Conservation (phyloP, 306 rosid species). For the Mimosa pudica region DNA sequence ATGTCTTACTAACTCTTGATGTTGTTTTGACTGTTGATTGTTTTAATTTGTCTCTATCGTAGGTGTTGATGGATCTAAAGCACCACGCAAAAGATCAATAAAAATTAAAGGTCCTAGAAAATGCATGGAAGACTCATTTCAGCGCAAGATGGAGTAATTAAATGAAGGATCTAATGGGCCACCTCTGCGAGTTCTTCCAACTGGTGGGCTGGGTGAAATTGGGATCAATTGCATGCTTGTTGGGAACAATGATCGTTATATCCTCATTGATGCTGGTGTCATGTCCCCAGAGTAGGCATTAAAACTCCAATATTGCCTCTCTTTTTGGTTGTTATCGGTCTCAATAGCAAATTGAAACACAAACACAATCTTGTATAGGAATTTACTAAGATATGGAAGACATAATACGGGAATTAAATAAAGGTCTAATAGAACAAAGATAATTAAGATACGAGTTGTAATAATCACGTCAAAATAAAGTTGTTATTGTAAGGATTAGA, state of each 20-base stretch:
- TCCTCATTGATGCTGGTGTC: constrained; percentile 94
- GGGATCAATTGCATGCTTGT: constrained; percentile 99
- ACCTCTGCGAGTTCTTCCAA: constrained; percentile 92
- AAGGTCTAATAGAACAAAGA: too few species aligned
- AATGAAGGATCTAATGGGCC: constrained; percentile 96
- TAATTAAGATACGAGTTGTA: too few species aligned
- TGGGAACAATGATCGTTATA: constrained; percentile 89
- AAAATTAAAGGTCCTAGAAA: constrained; percentile 72
- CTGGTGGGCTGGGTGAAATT: constrained; percentile 96
- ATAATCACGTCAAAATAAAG: too few species aligned
- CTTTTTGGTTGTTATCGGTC: constrained; percentile 1
- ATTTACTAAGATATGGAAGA: constrained; percentile 17
- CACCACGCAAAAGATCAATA: constrained; percentile 50
- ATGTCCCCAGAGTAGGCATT: constrained; percentile 89
- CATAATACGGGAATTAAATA: background rate
- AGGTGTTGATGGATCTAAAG: constrained; percentile 60
- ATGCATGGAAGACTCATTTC: constrained; percentile 94
- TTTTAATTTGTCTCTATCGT: constrained; percentile 16
- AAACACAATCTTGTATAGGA: background rate
- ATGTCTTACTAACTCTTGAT: background rate
- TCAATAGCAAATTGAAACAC: constrained; percentile 3
- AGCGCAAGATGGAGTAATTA: constrained; percentile 93
- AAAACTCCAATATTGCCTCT: background rate
- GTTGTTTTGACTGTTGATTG: background rate
- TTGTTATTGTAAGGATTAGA: too few species aligned